These are phyloP conservation scores for Dactylonectria estremocensis DNA, from an alignment of 2,329 filamentous ascomycete species.

Conservation along the genomic window DNA sequence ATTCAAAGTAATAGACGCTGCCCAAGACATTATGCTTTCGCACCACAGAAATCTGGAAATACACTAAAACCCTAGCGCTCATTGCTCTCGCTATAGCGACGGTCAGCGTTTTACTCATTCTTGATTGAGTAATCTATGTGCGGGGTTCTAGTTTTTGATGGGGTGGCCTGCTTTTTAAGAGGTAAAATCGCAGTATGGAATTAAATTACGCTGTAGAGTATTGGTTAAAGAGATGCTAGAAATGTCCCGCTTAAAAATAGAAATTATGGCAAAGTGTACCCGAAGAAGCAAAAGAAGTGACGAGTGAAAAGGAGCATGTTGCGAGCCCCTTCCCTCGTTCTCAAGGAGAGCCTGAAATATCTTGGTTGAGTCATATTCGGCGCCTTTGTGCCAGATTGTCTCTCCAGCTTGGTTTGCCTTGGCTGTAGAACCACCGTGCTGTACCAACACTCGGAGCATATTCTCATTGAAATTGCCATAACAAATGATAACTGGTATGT, in stretches of 20 bases:
- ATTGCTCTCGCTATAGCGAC: too few relatives aligned
- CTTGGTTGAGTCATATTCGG: too few relatives aligned
- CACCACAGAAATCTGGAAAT: too few relatives aligned
- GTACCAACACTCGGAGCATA: background rate
- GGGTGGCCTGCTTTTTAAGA: background rate
- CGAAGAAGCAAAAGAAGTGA: background rate
- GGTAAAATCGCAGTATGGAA: background rate
- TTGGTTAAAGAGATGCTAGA: conserved; percentile 1
- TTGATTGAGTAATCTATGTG: too few relatives aligned
- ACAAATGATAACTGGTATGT: background rate
- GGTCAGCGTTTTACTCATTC: too few relatives aligned
- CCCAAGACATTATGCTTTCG: too few relatives aligned
- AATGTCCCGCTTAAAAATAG: conserved; percentile 1
- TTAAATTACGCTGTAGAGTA: conserved; percentile 1
- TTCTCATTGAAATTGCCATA: accelerated
- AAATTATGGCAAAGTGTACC: background rate
- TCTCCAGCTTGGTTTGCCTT: background rate
- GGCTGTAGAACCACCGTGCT: conserved; percentile 8
- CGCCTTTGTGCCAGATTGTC: conserved; percentile 1
- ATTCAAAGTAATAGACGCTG: too few relatives aligned
- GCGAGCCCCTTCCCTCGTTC: too few relatives aligned
- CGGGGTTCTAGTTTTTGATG: background rate
- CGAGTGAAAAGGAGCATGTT: background rate
- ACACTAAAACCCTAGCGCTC: too few relatives aligned
- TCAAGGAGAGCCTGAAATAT: too few relatives aligned